Conservation (phyloP, 1,284 basidiomycete species). For the Omphalotus olearius region DNA sequence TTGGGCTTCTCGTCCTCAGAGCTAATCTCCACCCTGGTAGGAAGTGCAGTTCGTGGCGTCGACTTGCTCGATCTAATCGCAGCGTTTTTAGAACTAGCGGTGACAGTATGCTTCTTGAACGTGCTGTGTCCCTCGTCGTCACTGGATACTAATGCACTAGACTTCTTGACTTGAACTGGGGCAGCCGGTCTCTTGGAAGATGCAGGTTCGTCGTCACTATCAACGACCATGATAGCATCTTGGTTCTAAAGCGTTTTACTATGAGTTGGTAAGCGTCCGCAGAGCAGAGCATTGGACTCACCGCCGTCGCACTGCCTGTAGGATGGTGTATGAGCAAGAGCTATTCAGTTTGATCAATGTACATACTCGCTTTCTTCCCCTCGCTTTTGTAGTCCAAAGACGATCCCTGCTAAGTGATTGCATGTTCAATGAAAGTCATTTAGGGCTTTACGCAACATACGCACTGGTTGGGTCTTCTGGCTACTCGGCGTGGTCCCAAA, state of each 20-base stretch:
- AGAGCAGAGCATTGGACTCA: neutral
- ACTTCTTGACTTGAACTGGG: neutral
- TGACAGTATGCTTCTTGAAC: neutral
- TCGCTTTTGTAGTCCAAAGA: neutral
- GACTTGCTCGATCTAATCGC: slow-evolving; percentile 8
- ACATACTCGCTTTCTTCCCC: neutral
- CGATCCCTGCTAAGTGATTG: neutral
- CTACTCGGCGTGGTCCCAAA: slow-evolving; percentile 25
- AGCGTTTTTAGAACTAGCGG: neutral
- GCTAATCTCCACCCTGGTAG: slow-evolving; percentile 13
- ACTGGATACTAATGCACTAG: slow-evolving; percentile 4
- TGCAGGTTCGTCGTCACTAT: slow-evolving; percentile 12
- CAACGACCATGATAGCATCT: slow-evolving; percentile 10
- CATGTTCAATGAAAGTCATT: neutral
- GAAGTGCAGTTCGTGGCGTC: slow-evolving; percentile 10
- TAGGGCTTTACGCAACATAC: neutral
- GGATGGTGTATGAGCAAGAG: neutral
- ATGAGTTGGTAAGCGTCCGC: neutral
- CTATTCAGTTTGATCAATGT: neutral
- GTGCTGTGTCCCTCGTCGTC: slow-evolving; percentile 3
- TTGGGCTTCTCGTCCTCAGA: slow-evolving; percentile 18
- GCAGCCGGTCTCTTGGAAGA: neutral
- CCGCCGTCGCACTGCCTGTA: neutral
- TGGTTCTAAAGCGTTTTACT: slow-evolving; percentile 2
- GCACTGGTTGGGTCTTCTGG: slow-evolving; percentile 15